A percentile compares a stretch with the other conserved stretches of the same genome.
Evolutionary conservation across 2,329 filamentous ascomycete genomes (phyloP).

Genomic region (Phialocephala subalpina): DNA sequence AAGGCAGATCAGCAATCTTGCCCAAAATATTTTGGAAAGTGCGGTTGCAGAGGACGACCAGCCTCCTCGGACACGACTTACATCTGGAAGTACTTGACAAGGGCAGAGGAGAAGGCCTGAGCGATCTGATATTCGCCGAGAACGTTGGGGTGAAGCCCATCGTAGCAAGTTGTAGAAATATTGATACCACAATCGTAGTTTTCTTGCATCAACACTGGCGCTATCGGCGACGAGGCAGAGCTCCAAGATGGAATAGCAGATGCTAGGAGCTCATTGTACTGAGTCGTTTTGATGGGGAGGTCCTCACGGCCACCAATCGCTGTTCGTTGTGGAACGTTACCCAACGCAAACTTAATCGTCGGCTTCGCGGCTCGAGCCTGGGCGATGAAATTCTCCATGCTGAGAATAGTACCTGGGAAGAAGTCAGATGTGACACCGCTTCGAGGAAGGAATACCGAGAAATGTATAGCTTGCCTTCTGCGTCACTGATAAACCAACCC

Average conservation of each 20-base stretch:
- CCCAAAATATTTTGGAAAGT: no score
- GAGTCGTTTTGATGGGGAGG: constrained; percentile 44
- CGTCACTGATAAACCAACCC: constrained; percentile 22
- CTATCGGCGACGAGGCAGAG: neutral
- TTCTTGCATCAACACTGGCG: neutral
- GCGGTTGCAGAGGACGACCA: no score
- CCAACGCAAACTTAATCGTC: constrained; percentile 23
- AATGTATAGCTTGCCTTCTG: no score
- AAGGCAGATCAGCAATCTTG: no score
- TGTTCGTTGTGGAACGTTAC: constrained; percentile 17
- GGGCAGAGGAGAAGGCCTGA: constrained; percentile 6
- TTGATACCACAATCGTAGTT: neutral
- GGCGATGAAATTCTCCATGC: constrained; percentile 20
- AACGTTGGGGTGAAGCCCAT: constrained; percentile 8
- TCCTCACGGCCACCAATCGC: constrained; percentile 22
- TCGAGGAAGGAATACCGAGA: no score
- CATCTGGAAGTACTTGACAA: no score
- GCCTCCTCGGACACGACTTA: no score
- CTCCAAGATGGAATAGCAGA: constrained; percentile 4
- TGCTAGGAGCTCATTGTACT: constrained; percentile 24
- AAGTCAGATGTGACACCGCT: no score
- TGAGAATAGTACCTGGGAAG: constrained; percentile 21
- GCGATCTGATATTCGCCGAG: constrained; percentile 12
- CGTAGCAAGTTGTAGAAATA: no score
- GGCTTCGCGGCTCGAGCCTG: constrained; percentile 25